Base-by-base conservation (phyloP, 768 basidiomycete genomes). In the Boletus pseudopeckii region DNA sequence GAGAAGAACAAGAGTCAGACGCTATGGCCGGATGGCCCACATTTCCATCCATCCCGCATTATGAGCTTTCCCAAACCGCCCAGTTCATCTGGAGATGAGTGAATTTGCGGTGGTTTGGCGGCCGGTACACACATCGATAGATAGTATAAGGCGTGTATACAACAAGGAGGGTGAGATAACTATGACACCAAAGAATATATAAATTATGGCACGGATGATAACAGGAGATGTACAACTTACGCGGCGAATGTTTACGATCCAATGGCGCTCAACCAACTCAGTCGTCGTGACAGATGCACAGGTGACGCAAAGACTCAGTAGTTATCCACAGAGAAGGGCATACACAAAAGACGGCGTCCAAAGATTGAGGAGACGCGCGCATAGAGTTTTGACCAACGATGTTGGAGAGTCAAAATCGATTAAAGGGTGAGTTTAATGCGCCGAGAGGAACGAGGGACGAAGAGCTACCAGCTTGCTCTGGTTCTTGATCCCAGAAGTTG, bases 101-200 rank as follows among this genome's bases (percentile, higher is more conserved):
- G 7, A 28, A 32, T 1, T 37, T 17, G 18, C 2, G 1, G 20
- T 5, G 1, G 11, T 8, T 11, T 15, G 10, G 9, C 38, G 7
- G 34, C 10, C 7, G 10, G 14, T 4, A 71, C 89, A 54, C 63
- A 92, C 90, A 94, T 74, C 82, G 78, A 69, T 90, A 86, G 41
- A 94, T 88, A 15, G 92, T 94, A 76, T 91, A 92, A 0, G 90
- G 88, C 17, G 91, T 92, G 64, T 87, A 94, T 44, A 85, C 75
- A 13, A 78, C 53, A 69, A 86, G 88, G 42, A 92, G 61, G 20
- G 83, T 74, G 61, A 90, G 80, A 72, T 94, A 93, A 51, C 91
- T 92, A 42, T 28, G 13, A 42, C 2, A 30, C 1, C 45, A 61
- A 18, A 39, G 34, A 9, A 28, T n/a, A n/a, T n/a, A n/a, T n/a